These are phyloP conservation scores for Lepidium campestre DNA, from an alignment of 441 rosid genomes.

Conservation along the genomic window DNA sequence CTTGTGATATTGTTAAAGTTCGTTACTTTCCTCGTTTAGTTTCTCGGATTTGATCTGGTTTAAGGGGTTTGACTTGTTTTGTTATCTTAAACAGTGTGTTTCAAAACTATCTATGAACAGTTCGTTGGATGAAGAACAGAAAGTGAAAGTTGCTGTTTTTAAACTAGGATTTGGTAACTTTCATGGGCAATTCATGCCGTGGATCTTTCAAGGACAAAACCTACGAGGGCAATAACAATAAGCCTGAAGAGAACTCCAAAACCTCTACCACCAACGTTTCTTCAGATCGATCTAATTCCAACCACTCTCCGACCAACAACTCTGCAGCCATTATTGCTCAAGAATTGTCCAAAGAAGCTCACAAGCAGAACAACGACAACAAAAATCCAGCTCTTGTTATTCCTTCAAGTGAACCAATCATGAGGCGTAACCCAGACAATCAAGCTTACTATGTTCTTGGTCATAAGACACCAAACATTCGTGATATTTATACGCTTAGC, in stretches of 20 bases:
- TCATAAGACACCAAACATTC: conserved; percentile 74
- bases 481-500: conserved; percentile 70
- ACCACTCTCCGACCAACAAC: conserved; percentile 37
- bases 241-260: conserved; percentile 48
- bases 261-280: conserved; percentile 22
- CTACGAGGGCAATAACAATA: conserved; percentile 47
- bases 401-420: conserved; percentile 46
- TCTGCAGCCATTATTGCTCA: conserved; percentile 15
- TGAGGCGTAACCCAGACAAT: conserved; percentile 72
- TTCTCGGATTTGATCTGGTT: conserved; percentile 6
- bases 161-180: neutral
- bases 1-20: conserved; percentile 21
- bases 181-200: conserved; percentile 94
- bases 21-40: neutral
- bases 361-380: conserved; percentile 24
- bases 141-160: conserved; percentile 14
- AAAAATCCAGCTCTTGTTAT: conserved; percentile 21
- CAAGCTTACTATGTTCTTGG: conserved; percentile 79
- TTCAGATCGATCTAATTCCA: conserved; percentile 30
- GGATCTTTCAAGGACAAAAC: conserved; percentile 30
- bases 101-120: conserved; percentile 25
- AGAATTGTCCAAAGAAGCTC: conserved; percentile 38
- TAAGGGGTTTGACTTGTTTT: neutral
- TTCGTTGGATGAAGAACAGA: conserved; percentile 26
- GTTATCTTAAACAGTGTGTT: conserved; percentile 4